Base-by-base conservation (phyloP, 805 yeast species). In the Candida gorgasii region DNA sequence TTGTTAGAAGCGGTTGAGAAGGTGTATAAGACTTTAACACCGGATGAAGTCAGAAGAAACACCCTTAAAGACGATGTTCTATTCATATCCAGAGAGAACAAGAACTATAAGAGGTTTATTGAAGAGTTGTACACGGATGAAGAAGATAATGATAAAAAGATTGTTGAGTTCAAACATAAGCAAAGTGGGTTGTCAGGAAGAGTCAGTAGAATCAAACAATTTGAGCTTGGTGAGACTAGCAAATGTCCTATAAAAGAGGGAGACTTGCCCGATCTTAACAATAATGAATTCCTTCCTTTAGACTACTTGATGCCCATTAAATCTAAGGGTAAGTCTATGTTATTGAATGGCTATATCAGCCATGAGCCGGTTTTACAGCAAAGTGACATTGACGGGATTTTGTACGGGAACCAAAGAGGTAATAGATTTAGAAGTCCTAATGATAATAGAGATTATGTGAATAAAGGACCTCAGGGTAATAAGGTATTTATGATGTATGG, bases 341-440 rank as follows among this genome's bases (percentile, higher is more conserved):
- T 92, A 16, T 62, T 92, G 49, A 85, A 82, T 35, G 97, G 97
- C 0, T 88, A 71, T 55, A 79, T 80, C 46, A 76, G 89, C 4
- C 84, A 81, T 45, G 65, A 66, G 26, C 71, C 73, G 14, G 82
- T 82, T 6, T 67, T 92, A 35, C 79, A 80, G 4, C 78, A 76
- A 29, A 84, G 82, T 36, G 97, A 90, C 53, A 76, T 73, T 43
- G 88, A 84, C 48, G 65, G 74, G 8, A 69, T 88, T 11, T 54
- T 73, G 23, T 75, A 80, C 52, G 80, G 79, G 24, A 61, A 51
- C 39, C 42, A 47, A 48, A 45, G 51, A 27, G 59, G 63, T 26
- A 62, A 67, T 33, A 51, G 69, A 40, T 65, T 62, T 48, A 55
- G 62, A 17, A 50, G 59, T 30, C 57, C 62, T 4, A 52, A 53